Evolutionary conservation across 2,329 filamentous ascomycete genomes (phyloP).

Genomic region (Sclerotinia borealis): DNA sequence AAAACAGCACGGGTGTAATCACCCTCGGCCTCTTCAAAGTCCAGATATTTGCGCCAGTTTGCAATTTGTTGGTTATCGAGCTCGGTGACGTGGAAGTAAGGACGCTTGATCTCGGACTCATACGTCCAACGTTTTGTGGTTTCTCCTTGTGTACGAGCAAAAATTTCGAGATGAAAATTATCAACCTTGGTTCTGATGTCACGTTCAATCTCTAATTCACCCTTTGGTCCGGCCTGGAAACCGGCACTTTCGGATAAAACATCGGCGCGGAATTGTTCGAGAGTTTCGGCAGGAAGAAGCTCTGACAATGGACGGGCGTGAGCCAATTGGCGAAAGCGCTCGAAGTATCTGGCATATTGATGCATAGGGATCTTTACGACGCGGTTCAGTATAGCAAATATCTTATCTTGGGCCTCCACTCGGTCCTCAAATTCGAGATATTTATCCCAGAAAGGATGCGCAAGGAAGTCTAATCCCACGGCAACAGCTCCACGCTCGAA

Average conservation of each 20-base stretch:
- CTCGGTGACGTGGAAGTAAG: conserved; percentile 94
- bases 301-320: conserved; percentile 67
- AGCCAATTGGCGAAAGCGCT: conserved; percentile 75
- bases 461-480: conserved; percentile 88
- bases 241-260: conserved; percentile 58
- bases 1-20: conserved; percentile 70
- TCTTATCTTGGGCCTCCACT: conserved; percentile 73
- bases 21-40: conserved; percentile 86
- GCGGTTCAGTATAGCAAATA: conserved; percentile 76
- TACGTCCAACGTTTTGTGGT: conserved; percentile 92
- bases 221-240: conserved; percentile 48
- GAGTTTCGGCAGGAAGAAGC: conserved; percentile 60
- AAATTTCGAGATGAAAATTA: conserved; percentile 71
- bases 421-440: conserved; percentile 96
- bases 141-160: conserved; percentile 75
- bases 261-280: conserved; percentile 65
- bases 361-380: conserved; percentile 90
- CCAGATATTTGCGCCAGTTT: conserved; percentile 95
- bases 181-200: conserved; percentile 78
- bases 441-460: conserved; percentile 98
- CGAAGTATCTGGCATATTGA: conserved; percentile 91
- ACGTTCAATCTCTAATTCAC: conserved; percentile 74
- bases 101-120: conserved; percentile 89
- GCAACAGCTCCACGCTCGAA: conserved; percentile 83
- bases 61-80: conserved; percentile 76